Base-by-base conservation (phyloP, 352 stramenopile genomes). In the Hyaloperonospora brassicae region DNA sequence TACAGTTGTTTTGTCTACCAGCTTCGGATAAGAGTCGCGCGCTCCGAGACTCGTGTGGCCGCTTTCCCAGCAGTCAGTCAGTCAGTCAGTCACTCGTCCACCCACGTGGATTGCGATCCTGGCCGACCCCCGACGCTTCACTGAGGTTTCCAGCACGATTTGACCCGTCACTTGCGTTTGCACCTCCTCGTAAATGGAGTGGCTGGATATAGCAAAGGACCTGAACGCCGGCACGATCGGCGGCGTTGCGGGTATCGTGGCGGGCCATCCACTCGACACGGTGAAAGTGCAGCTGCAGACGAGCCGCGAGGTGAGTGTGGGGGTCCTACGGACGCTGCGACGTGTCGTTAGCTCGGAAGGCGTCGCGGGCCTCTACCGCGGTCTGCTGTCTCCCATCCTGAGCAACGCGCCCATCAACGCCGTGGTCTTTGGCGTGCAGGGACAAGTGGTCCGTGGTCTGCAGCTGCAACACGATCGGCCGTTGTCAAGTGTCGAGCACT, bases 231-330 rank as follows among this genome's bases (percentile, higher is more conserved):
- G 81, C 53, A 92, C 81, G n/a, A 71, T 92, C 35, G 81, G 77
- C 42, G 81, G 81, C 54, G 77, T 89, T 31, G 79, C 80, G 1
- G 78, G 80, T 47, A 89, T 93, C 61, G 61, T 89, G 25, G 71
- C 79, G 13, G 82, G 84, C 10, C 84, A 94, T 50, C 84, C 84
- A 23, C 70, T 94, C 24, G 84, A 94, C 68, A 94, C 84, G 22
- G 76, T 94, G 57, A 94, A 94, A 60, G 82, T 93, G 54, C 80
- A 84, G 39, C 59, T 93, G 43, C 84, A 94, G 67, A 94, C 82
- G 21, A 68, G 62, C 47, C 43, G 50, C 27, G 57, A 60, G 24
- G 35, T 54, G 8, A 30, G 58, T 34, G 54, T 53, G 27, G 73
- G 76, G 42, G 60, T 89, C 38, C 13, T 81, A 25, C 66, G 62